A percentile compares a stretch with the other conserved stretches of the same genome.
Conservation (phyloP, 2,329 filamentous ascomycete genomes). For the Zymoseptoria crescenta region DNA sequence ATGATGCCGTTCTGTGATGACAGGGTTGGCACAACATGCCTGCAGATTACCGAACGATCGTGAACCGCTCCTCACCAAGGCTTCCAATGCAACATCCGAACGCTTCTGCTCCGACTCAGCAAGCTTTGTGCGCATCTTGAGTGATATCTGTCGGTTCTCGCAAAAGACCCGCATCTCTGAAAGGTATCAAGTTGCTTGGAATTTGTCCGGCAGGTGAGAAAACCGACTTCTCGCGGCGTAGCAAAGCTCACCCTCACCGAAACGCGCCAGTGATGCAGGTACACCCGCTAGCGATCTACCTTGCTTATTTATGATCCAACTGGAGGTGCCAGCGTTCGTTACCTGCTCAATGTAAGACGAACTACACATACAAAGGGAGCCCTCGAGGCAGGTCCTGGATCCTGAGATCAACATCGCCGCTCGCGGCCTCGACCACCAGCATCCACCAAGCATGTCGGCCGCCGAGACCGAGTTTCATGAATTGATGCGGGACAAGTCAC, state of each 20-base stretch:
- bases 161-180: neutral
- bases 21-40: neutral
- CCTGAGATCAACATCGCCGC: neutral
- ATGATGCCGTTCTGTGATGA: neutral
- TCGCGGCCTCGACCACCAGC: neutral
- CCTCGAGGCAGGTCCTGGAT: neutral
- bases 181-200: neutral
- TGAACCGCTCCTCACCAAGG: neutral
- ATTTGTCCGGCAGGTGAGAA: neutral
- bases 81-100: neutral
- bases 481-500: conserved; percentile 42
- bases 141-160: neutral
- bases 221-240: neutral
- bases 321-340: neutral
- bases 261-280: neutral
- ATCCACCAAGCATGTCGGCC: conserved; percentile 34
- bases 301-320: neutral
- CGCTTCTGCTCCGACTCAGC: neutral
- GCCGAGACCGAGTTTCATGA: conserved; percentile 47
- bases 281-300: neutral
- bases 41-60: neutral
- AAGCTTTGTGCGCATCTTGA: neutral
- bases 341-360: neutral
- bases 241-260: neutral
- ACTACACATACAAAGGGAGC: neutral